These are phyloP conservation scores for Leccinum insigne DNA, from an alignment of 1,284 basidiomycete genomes.

Conservation along the genomic window DNA sequence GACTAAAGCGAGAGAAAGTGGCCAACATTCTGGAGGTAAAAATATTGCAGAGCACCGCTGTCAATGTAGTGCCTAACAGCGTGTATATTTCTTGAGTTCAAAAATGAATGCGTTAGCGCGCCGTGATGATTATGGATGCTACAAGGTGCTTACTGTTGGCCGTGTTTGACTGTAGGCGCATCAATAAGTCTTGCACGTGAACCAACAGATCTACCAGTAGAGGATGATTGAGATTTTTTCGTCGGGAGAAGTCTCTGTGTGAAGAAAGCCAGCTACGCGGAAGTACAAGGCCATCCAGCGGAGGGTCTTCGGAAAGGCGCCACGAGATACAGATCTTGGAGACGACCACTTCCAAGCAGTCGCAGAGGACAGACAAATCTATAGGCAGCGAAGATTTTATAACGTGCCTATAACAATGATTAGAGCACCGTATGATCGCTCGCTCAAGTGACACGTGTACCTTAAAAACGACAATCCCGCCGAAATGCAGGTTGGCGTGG, in stretches of 20 bases:
- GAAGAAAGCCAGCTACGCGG: conserved; percentile 48
- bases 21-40: conserved; percentile 31
- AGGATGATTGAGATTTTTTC: neutral
- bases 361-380: conserved; percentile 46
- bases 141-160: conserved; percentile 12
- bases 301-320: conserved; percentile 20
- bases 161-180: conserved; percentile 8
- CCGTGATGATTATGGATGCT: neutral
- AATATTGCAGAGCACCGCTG: conserved; percentile 19
- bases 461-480: conserved; percentile 31
- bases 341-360: conserved; percentile 45
- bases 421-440: conserved; percentile 13
- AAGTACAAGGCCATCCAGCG: conserved; percentile 45
- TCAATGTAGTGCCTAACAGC: conserved; percentile 23
- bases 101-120: neutral
- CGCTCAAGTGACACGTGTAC: conserved; percentile 22
- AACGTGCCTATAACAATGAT: conserved; percentile 39
- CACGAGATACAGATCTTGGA: conserved; percentile 37
- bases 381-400: conserved; percentile 34
- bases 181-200: conserved; percentile 15
- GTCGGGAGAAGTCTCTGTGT: conserved; percentile 22
- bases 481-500: conserved; percentile 17
- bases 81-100: conserved; percentile 3
- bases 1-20: neutral
- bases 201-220: conserved; percentile 11